Conservation (phyloP, 2,329 filamentous ascomycete genomes). For the Macrophomina phaseolina region DNA sequence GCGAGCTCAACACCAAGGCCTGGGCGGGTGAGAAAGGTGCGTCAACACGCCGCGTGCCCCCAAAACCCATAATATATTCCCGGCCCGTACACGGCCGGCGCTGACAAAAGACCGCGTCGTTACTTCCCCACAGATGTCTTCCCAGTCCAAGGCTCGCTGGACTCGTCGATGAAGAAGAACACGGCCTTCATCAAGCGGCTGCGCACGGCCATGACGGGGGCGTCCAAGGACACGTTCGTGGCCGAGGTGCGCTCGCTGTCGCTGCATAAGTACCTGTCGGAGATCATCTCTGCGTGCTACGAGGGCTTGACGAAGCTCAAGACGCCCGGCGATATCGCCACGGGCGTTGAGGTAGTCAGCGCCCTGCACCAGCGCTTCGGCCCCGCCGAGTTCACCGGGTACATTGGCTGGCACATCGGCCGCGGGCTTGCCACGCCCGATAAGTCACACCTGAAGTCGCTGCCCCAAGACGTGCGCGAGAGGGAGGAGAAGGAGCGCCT, state of each 20-base stretch:
- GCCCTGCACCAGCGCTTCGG: constrained; percentile 96
- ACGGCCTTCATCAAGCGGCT: constrained; percentile 97
- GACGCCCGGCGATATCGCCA: constrained; percentile 86
- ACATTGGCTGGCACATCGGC: constrained; percentile 89
- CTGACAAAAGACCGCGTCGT: constrained; percentile 23
- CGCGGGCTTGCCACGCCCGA: constrained; percentile 91
- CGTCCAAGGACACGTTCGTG: constrained; percentile 81
- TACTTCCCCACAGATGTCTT: constrained; percentile 69
- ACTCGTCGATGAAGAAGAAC: constrained; percentile 97
- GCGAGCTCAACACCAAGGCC: constrained; percentile 82
- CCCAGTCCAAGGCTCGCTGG: constrained; percentile 76
- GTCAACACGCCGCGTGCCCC: constrained; percentile 6
- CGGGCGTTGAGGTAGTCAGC: constrained; percentile 90
- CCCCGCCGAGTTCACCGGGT: constrained; percentile 85
- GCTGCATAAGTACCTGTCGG: constrained; percentile 93
- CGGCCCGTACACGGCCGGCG: constrained; percentile 32
- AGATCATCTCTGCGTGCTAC: constrained; percentile 94
- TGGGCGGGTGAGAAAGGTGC: constrained; percentile 90
- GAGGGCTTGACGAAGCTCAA: constrained; percentile 93
- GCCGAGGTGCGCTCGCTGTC: constrained; percentile 90
- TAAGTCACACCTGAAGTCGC: constrained; percentile 77
- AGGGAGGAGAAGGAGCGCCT: constrained; percentile 95
- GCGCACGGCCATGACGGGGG: constrained; percentile 82
- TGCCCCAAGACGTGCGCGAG: constrained; percentile 82
- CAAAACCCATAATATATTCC: neutral